Percentiles rank a stretch among this genome's conserved stretches.
phyloP scores from a whole-genome alignment of 371 early-diverging fungal genomes.

The Apophysomyces ossiformis region DNA sequence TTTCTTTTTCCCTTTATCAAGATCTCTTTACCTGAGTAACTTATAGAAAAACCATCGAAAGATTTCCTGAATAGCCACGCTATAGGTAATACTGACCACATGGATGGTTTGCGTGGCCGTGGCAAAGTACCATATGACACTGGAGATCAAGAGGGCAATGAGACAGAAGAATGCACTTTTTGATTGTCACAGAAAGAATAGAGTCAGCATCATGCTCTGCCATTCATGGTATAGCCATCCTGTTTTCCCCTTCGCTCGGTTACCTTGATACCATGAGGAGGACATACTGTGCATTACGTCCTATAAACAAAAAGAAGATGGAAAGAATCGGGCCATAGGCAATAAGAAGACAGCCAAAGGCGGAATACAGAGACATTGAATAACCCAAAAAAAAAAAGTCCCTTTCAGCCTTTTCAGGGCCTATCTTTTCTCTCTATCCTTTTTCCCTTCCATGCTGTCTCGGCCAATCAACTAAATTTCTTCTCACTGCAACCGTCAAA shows the following conservation, averaged over 20 bases:
- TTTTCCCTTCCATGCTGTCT: too few relatives aligned
- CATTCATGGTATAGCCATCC: too few relatives aligned
- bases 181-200: too few relatives aligned
- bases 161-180: slow-evolving; percentile 79
- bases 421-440: too few relatives aligned
- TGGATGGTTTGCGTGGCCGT: slow-evolving; percentile 35
- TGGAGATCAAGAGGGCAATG: slow-evolving; percentile 68
- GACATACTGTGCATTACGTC: slow-evolving; percentile 70
- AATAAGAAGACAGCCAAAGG: slow-evolving; percentile 74
- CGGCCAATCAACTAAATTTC: too few relatives aligned
- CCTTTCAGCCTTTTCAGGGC: too few relatives aligned
- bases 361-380: slow-evolving; percentile 64
- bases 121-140: slow-evolving; percentile 71
- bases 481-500: too few relatives aligned
- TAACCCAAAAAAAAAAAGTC: neutral
- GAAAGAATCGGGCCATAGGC: slow-evolving; percentile 78
- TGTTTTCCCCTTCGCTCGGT: too few relatives aligned
- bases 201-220: neutral
- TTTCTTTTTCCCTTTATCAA: neutral
- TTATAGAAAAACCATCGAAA: slow-evolving; percentile 67
- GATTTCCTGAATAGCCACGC: slow-evolving; percentile 68
- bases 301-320: slow-evolving; percentile 72
- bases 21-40: slow-evolving; percentile 43
- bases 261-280: slow-evolving; percentile 76
- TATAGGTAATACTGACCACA: slow-evolving; percentile 59